Conservation (phyloP, 345 rosid species). For the Aegle marmelos region DNA sequence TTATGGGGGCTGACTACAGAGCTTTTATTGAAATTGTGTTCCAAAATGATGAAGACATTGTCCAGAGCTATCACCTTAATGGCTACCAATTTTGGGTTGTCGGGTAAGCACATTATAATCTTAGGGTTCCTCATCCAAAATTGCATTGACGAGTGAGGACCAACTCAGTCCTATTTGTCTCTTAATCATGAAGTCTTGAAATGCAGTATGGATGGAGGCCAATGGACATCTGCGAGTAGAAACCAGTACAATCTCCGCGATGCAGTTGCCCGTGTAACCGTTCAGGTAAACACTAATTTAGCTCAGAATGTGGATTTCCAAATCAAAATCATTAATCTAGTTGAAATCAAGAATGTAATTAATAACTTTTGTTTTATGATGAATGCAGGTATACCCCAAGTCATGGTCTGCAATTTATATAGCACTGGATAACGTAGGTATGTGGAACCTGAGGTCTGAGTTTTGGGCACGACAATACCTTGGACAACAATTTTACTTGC, state of each 20-base stretch:
- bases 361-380: not conserved
- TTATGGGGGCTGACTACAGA: slow-evolving; percentile 69
- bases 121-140: not conserved
- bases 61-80: slow-evolving; percentile 85
- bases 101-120: slow-evolving; percentile 54
- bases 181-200: not conserved
- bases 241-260: slow-evolving; percentile 77
- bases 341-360: not conserved
- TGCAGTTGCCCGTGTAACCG: slow-evolving; percentile 70
- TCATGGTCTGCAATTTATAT: slow-evolving; percentile 91
- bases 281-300: slow-evolving; percentile 48
- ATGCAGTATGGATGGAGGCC: slow-evolving; percentile 95
- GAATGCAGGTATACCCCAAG: slow-evolving; percentile 72
- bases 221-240: slow-evolving; percentile 70
- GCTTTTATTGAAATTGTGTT: slow-evolving; percentile 75
- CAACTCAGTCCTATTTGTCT: not conserved
- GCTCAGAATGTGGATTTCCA: not conserved
- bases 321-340: not conserved
- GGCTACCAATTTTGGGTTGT: slow-evolving; percentile 91
- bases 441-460: slow-evolving; percentile 95
- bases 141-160: not conserved
- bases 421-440: slow-evolving; percentile 90
- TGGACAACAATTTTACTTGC: slow-evolving; percentile 85
- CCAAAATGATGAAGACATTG: slow-evolving; percentile 62
- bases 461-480: slow-evolving; percentile 94